Conservation (phyloP, 768 basidiomycete genomes). For the Hemileccinum rubropunctum region DNA sequence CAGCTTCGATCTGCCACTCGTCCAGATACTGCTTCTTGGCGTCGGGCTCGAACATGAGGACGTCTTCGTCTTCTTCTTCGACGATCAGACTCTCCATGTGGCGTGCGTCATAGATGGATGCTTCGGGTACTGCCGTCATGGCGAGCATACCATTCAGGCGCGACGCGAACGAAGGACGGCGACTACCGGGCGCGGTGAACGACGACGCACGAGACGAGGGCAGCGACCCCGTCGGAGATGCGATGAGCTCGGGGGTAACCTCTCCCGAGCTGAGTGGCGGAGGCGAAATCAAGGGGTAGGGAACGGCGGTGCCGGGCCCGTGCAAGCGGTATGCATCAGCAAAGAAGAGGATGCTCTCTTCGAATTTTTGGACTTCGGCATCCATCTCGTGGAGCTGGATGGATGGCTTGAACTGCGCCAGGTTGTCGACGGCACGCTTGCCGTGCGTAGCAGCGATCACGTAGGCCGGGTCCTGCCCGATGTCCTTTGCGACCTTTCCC, state of each 20-base stretch:
- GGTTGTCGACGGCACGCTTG: slow-evolving; percentile 74
- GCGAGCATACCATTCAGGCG: slow-evolving; percentile 40
- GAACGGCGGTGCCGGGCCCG: slow-evolving; percentile 36
- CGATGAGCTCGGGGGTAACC: slow-evolving; percentile 41
- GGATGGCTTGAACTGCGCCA: slow-evolving; percentile 56
- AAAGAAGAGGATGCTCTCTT: slow-evolving; percentile 61
- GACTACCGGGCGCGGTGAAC: slow-evolving; percentile 31
- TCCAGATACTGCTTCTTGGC: slow-evolving; percentile 34
- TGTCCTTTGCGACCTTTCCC: slow-evolving; percentile 67
- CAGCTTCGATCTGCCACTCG: slow-evolving; percentile 57
- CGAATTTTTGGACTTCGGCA: slow-evolving; percentile 56
- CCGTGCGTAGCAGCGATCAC: slow-evolving; percentile 79
- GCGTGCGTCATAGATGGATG: slow-evolving; percentile 20
- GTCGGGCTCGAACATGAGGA: slow-evolving; percentile 25
- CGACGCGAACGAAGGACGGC: slow-evolving; percentile 47
- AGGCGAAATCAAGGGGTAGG: slow-evolving; percentile 19
- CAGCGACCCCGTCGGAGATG: slow-evolving; percentile 35
- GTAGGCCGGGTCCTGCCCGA: slow-evolving; percentile 62
- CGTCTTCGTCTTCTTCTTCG: slow-evolving; percentile 35
- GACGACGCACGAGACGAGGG: slow-evolving; percentile 46
- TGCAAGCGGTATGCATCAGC: slow-evolving; percentile 55
- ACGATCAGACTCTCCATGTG: slow-evolving; percentile 29
- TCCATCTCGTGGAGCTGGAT: slow-evolving; percentile 57
- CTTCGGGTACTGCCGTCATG: slow-evolving; percentile 35
- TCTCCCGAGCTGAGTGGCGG: slow-evolving; percentile 27